Evolutionary conservation across 1,284 basidiomycete species (phyloP), one percentile per base, ranked within the genome.

Genomic region (Trametes polyzona): DNA sequence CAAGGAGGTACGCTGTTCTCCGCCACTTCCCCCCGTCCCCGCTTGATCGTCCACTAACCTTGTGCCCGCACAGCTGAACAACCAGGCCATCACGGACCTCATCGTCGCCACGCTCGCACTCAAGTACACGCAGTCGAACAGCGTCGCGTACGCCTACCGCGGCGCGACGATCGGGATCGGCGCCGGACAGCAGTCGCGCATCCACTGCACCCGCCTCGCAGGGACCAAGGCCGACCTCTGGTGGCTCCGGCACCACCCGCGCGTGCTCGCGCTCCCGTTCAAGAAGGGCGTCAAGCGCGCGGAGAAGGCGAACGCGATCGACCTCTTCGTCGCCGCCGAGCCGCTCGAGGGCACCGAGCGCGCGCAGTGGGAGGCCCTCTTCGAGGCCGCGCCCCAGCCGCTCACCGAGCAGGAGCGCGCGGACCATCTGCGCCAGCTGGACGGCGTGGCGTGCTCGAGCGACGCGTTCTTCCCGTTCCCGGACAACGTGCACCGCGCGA

Each of bases 401-500:
- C 77, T 99, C 62, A 86, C 77, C 17, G 81, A 76, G 19, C 81
- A 83, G 65, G 96, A 98, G 78, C 87, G 86, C 69, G 83, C 78
- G 65, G 81, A 81, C 50, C 94, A 93, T 83, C 84, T 86, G 59
- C 74, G 70, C 54, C 77, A 87, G 76, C 76, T 97, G 58, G 87
- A 88, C 52, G 92, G 87, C 32, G 96, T 99, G 47, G 88, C 92
- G 7, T 96, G 96, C 73, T 93, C 93, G 33, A 95, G 92, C 63
- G 97, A 99, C 69, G 96, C 96, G 56, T 99, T 99, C 83, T 99
- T 99, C 93, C 96, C 96, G 36, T 99, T 99, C 87, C 87, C 95
- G 8, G 97, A 99, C 75, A 99, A 99, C 69, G 96, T 99, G 39
- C 92, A 98, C 74, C 83, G 96, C 55, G 94, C 93, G 48, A 83